A percentile compares a stretch with the other conserved stretches of the same genome.
phyloP scores from a whole-genome alignment of 2,329 filamentous ascomycete species.

The Neopestalotiopsis sp. region DNA sequence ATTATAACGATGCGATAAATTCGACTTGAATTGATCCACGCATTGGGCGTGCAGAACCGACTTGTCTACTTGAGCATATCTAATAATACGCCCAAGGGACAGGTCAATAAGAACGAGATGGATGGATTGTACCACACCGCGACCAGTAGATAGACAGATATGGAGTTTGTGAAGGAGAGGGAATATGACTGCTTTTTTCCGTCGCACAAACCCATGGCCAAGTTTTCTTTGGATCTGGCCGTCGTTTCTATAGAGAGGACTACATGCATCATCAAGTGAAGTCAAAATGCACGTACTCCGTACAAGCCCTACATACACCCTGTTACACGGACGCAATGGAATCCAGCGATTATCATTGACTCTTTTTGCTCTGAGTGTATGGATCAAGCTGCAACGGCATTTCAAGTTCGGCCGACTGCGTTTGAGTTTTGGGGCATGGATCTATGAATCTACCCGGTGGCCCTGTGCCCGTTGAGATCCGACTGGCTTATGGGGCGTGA shows the following conservation, averaged over 20 bases:
- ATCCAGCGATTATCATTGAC: too few species aligned
- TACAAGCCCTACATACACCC: neutral
- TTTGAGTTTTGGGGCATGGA: neutral
- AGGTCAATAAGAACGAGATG: neutral
- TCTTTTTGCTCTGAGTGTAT: neutral
- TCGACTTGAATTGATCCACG: neutral
- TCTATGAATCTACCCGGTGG: slow-evolving; percentile 4
- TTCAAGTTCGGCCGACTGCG: slow-evolving; percentile 10
- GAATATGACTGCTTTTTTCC: neutral
- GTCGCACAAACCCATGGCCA: neutral
- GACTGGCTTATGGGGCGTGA: neutral
- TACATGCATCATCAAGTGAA: too few species aligned
- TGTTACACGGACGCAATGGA: neutral
- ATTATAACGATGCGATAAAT: neutral
- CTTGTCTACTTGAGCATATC: neutral
- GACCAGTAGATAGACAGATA: neutral
- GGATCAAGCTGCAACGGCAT: neutral
- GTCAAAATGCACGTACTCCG: neutral
- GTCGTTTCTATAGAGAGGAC: neutral
- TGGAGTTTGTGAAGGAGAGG: neutral
- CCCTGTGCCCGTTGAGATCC: neutral
- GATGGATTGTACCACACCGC: neutral
- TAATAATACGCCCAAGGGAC: neutral
- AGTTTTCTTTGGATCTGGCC: neutral
- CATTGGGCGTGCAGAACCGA: neutral